These are phyloP conservation scores for Saxophila tyrrhenica DNA, from an alignment of 495 filamentous ascomycete species.

Conservation along the genomic window DNA sequence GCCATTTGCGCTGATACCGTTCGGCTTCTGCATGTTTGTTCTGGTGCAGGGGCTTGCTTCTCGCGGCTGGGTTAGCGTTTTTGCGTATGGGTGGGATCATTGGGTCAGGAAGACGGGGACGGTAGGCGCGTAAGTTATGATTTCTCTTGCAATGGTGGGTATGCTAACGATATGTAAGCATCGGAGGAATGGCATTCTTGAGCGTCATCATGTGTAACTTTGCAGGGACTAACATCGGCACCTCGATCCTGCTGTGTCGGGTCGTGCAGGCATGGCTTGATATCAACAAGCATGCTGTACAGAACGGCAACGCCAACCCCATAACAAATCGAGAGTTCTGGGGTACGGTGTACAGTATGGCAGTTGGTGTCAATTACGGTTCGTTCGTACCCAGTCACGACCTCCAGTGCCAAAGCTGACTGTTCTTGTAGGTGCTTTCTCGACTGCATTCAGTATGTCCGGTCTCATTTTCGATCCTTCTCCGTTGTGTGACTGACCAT, in stretches of 20 bases:
- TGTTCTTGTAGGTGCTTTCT: not conserved
- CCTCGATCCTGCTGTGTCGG: slow-evolving; percentile 57
- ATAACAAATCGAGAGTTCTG: slow-evolving; percentile 51
- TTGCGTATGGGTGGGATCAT: slow-evolving; percentile 57
- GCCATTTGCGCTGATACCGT: slow-evolving; percentile 52
- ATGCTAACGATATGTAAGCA: not conserved
- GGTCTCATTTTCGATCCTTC: too few species aligned
- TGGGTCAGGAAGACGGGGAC: slow-evolving; percentile 57
- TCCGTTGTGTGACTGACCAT: slow-evolving; percentile 32
- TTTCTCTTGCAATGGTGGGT: not conserved
- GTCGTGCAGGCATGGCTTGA: slow-evolving; percentile 51
- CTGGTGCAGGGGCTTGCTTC: slow-evolving; percentile 55
- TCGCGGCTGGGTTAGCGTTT: slow-evolving; percentile 56
- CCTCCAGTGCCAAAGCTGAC: too few species aligned
- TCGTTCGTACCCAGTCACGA: too few species aligned
- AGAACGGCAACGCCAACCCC: slow-evolving; percentile 21
- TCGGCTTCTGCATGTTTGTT: slow-evolving; percentile 57
- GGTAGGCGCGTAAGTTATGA: slow-evolving; percentile 34
- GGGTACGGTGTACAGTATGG: slow-evolving; percentile 58
- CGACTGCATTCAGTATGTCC: not conserved
- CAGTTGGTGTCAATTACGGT: slow-evolving; percentile 52
- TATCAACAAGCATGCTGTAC: slow-evolving; percentile 33
- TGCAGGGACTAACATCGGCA: slow-evolving; percentile 56
- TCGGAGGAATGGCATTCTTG: slow-evolving; percentile 57
- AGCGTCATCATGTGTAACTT: slow-evolving; percentile 54